Evolutionary conservation across 306 rosid species (phyloP).

Genomic region (Phaseolus lunatus): DNA sequence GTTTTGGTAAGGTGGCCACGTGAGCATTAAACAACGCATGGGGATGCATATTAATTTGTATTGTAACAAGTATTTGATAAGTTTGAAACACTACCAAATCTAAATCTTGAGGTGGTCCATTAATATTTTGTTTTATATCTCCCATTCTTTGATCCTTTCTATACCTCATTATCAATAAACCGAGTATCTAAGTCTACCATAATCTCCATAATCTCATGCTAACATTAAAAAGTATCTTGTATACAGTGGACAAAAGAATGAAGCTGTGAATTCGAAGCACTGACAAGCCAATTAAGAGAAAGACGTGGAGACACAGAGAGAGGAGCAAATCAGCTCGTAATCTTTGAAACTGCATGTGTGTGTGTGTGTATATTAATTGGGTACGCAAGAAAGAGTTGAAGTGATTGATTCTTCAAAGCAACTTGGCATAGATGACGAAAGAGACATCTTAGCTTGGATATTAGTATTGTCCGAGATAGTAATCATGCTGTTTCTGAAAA

Average conservation of each 20-base stretch:
- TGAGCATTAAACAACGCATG: conserved; percentile 13
- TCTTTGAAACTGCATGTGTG: conserved; percentile 6
- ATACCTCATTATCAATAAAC: background rate
- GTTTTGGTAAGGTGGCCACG: background rate
- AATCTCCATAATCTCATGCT: background rate
- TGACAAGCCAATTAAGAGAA: conserved; percentile 6
- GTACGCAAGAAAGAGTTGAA: background rate
- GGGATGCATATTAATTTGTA: conserved; percentile 12
- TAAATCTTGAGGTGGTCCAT: conserved; percentile 23
- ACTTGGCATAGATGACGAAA: conserved; percentile 39
- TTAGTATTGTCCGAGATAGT: background rate
- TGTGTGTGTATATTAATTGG: background rate
- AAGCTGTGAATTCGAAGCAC: conserved; percentile 2
- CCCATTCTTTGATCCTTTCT: background rate
- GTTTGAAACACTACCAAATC: conserved; percentile 22
- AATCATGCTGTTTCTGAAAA: conserved; percentile 22
- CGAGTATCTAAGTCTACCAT: background rate
- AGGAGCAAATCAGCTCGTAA: background rate
- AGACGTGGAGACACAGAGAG: conserved; percentile 7
- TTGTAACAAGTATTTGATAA: conserved; percentile 22
- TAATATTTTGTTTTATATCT: conserved; percentile 21
- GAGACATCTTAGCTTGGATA: conserved; percentile 16
- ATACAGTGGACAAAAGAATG: conserved; percentile 19
- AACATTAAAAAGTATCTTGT: background rate
- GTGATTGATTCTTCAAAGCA: conserved; percentile 30